Evolutionary conservation across 2,329 filamentous ascomycete species (phyloP).

Genomic region (Elsinoe batatas): DNA sequence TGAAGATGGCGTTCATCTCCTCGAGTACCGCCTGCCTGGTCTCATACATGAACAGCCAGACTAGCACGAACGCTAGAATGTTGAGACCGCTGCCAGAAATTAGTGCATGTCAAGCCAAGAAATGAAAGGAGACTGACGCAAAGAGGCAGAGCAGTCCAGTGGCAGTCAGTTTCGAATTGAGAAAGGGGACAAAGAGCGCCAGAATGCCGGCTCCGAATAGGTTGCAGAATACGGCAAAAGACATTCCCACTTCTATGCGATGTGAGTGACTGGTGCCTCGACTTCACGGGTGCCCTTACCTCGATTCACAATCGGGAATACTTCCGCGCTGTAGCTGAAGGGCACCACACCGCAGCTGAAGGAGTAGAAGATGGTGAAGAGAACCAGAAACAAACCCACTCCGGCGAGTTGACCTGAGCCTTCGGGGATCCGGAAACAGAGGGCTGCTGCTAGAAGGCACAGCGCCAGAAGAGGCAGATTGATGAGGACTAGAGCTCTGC

Average conservation of each 20-base stretch:
- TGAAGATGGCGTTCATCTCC: conserved; percentile 26
- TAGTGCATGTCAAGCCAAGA: not conserved
- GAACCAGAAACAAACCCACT: conserved; percentile 47
- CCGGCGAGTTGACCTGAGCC: conserved; percentile 37
- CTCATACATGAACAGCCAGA: conserved; percentile 27
- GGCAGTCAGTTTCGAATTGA: conserved; percentile 18
- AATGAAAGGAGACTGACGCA: conserved; percentile 13
- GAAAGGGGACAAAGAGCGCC: conserved; percentile 22
- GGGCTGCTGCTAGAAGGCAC: conserved; percentile 37
- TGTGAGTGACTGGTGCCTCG: not conserved
- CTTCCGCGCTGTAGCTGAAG: conserved; percentile 42
- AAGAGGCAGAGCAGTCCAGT: conserved; percentile 24
- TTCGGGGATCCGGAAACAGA: conserved; percentile 42
- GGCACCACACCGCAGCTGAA: too few relatives aligned
- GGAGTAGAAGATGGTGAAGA: conserved; percentile 33
- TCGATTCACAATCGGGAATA: conserved; percentile 60
- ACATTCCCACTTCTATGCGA: conserved; percentile 53
- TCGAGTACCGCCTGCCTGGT: conserved; percentile 24
- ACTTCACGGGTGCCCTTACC: conserved; percentile 5
- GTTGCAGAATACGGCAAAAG: conserved; percentile 47
- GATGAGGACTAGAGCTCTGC: conserved; percentile 38
- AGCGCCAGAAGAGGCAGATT: conserved; percentile 41
- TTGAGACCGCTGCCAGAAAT: conserved; percentile 18
- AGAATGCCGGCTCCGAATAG: conserved; percentile 24
- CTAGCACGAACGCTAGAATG: conserved; percentile 23